A percentile compares a stretch with the other conserved stretches of the same genome.
These are phyloP conservation scores for Seminavis robusta DNA, from an alignment of 108 stramenopile genomes.

Conservation along the genomic window DNA sequence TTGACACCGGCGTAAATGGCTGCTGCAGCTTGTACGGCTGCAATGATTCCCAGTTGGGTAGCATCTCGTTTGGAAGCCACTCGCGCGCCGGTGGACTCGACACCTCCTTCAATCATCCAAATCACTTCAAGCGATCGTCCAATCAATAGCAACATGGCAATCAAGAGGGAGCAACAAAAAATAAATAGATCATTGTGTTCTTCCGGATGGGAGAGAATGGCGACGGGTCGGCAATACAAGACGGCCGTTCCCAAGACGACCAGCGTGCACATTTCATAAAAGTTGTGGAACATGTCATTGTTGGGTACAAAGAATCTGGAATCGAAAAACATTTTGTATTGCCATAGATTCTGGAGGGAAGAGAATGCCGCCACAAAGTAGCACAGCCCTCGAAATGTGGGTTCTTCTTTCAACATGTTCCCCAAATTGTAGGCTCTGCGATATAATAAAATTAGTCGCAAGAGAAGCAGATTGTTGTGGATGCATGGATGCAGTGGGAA, in stretches of 20 bases:
- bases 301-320: constrained; percentile 16
- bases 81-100: neutral
- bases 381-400: constrained; percentile 27
- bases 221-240: constrained; percentile 36
- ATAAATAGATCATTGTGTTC: constrained; percentile 16
- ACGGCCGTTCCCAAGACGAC: constrained; percentile 18
- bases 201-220: constrained; percentile 8
- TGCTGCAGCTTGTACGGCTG: constrained; percentile 8
- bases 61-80: neutral
- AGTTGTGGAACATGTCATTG: constrained; percentile 24
- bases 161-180: constrained; percentile 1
- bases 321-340: constrained; percentile 21
- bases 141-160: neutral
- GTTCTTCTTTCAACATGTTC: constrained; percentile 18
- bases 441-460: constrained; percentile 7
- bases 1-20: constrained; percentile 14
- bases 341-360: constrained; percentile 24
- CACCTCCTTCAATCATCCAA: neutral
- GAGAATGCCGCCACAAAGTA: constrained; percentile 36
- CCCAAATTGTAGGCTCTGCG: constrained; percentile 32
- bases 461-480: neutral
- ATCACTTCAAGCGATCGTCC: constrained; percentile 1
- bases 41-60: neutral
- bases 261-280: constrained; percentile 13
- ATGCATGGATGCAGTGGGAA: constrained; percentile 9